Conservation (phyloP, 352 stramenopile species). For the Pythium phragmiticola region DNA sequence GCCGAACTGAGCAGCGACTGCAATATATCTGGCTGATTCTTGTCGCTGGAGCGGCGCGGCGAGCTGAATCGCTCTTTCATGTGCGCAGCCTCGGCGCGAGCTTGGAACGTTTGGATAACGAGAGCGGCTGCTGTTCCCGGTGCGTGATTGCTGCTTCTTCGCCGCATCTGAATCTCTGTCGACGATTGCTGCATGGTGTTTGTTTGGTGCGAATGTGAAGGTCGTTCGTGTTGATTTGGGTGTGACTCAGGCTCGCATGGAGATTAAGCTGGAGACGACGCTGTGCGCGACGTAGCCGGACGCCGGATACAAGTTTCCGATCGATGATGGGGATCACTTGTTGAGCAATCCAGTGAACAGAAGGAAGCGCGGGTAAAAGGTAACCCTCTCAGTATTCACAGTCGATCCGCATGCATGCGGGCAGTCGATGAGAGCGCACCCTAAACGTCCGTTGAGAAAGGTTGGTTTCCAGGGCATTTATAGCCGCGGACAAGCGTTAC, state of each 20-base stretch:
- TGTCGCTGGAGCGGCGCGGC: constrained; percentile 5
- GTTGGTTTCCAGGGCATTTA: neutral
- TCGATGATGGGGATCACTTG: neutral
- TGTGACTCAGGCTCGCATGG: constrained; percentile 2
- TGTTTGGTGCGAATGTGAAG: neutral
- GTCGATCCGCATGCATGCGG: neutral
- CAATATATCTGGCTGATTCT: constrained; percentile 22
- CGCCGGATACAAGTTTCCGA: neutral
- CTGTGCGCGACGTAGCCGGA: neutral
- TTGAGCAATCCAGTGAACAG: neutral
- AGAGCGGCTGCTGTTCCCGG: constrained; percentile 17
- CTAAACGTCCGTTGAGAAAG: neutral
- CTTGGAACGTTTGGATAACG: constrained; percentile 29
- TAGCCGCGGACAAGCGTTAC: constrained; percentile 2
- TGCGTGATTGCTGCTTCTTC: constrained; percentile 11
- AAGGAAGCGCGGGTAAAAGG: neutral
- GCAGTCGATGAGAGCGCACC: neutral
- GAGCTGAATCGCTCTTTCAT: constrained; percentile 14
- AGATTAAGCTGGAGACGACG: neutral
- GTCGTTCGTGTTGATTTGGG: neutral
- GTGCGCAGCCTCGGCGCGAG: constrained; percentile 9
- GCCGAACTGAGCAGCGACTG: constrained; percentile 38
- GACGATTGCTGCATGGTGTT: neutral
- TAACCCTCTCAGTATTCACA: too few relatives aligned
- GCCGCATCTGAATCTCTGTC: constrained; percentile 1